Evolutionary conservation across 1,284 basidiomycete genomes (phyloP).

Genomic region (Heterobasidion parviporum): DNA sequence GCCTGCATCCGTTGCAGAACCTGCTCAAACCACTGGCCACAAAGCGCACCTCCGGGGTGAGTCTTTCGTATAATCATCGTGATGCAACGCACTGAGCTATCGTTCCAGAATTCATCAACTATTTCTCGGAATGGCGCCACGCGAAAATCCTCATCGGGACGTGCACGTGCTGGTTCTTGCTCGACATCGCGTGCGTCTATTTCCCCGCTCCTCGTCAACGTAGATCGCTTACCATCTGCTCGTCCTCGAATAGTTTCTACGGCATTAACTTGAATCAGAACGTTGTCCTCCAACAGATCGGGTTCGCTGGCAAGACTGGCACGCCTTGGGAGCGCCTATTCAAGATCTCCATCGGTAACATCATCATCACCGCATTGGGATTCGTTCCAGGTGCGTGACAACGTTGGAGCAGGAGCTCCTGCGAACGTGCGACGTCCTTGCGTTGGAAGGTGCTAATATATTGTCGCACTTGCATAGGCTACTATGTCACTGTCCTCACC

Average conservation of each 20-base stretch:
- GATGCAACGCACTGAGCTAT: not conserved
- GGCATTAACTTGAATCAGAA: constrained; percentile 77
- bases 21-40: not conserved
- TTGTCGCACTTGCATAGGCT: constrained; percentile 29
- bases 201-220: not conserved
- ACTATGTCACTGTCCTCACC: constrained; percentile 60
- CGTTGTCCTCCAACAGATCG: constrained; percentile 63
- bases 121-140: constrained; percentile 53
- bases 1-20: not conserved
- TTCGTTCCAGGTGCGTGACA: constrained; percentile 55
- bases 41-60: constrained; percentile 32
- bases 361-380: constrained; percentile 65
- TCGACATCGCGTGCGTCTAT: constrained; percentile 40
- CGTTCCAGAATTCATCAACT: constrained; percentile 33
- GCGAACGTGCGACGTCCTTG: constrained; percentile 9
- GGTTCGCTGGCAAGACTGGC: constrained; percentile 48
- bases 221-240: not conserved
- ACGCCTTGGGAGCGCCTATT: constrained; percentile 56
- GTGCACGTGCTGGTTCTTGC: constrained; percentile 45
- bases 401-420: not conserved
- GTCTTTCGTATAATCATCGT: not conserved
- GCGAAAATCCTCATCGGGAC: constrained; percentile 45
- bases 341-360: constrained; percentile 55
- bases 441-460: constrained; percentile 4
- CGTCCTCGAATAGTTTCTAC: constrained; percentile 43